Evolutionary conservation across 1,139 yeast genomes (phyloP), one percentile per base, ranked within the genome.

Genomic region (Candida mesenterica): DNA sequence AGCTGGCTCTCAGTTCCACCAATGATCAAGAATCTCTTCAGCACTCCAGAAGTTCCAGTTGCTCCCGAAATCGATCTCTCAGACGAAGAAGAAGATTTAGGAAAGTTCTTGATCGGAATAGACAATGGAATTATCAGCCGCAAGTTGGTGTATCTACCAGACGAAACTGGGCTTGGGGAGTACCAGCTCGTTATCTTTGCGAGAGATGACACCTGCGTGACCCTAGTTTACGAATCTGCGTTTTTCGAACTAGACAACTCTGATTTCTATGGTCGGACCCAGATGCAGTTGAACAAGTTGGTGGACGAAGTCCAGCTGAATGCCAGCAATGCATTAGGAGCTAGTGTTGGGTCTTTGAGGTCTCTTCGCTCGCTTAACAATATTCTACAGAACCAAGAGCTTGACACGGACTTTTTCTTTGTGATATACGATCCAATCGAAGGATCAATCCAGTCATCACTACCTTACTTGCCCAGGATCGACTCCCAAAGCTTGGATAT

Each of bases 401-500:
- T 60, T 4, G 70, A 65, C 37, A 50, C 52, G 30, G 69, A 65
- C 26, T 70, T 70, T 42, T 68, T 68, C 44, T 68, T 59, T 43
- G 55, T 67, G 3, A 56, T 65, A 4, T 64, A 55, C 37, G 69
- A 68, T 40, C 41, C 46, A 4, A 37, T 37, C 3, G 57, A 55
- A 12, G 46, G 50, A 3, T 48, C 50, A 36, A 48, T 65, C 33
- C 63, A 65, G 37, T 56, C 72, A 3, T 69, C 75, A 7, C 52
- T 70, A 9, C 75, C 75, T 3, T 64, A 53, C 40, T 48, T 68
- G 31, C 69, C 68, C 3, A 44, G 39, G 26, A 35, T 42, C 15
- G 37, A 35, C 15, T 17, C 23, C 5, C 6, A 15, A 10, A 36
- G 36, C 27, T 30, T 38, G 41, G 44, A 37, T 39, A 44, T 35